Evolutionary conservation across 805 yeast genomes (phyloP).

Genomic region (Saccharomycopsis amapae): DNA sequence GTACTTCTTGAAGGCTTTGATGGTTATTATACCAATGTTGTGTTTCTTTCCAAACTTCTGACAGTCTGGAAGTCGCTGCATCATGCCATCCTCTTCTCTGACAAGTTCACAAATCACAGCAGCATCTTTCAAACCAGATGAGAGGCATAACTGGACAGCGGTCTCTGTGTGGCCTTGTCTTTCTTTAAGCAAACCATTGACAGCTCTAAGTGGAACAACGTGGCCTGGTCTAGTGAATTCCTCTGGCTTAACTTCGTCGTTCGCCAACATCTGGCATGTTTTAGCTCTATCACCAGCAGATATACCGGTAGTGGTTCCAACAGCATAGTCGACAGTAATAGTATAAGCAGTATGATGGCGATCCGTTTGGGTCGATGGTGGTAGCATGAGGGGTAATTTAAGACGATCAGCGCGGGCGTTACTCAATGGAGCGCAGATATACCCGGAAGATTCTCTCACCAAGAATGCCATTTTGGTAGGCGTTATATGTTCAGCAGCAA

Average conservation of each 20-base stretch:
- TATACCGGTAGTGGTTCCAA: constrained; percentile 95
- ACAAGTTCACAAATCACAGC: constrained; percentile 93
- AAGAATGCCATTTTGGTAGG: constrained; percentile 89
- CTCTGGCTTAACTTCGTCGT: constrained; percentile 42
- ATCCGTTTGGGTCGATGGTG: constrained; percentile 47
- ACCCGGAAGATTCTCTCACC: constrained; percentile 83
- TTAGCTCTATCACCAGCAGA: constrained; percentile 90
- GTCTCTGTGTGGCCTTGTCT: constrained; percentile 98
- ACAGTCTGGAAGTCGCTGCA: constrained; percentile 93
- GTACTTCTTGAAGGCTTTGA: constrained; percentile 56
- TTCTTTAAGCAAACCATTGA: constrained; percentile 66
- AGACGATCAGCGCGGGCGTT: constrained; percentile 71
- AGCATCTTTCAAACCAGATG: constrained; percentile 76
- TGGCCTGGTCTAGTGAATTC: constrained; percentile 94
- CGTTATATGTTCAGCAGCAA: constrained; percentile 79
- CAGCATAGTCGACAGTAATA: constrained; percentile 75
- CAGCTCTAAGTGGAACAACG: constrained; percentile 86
- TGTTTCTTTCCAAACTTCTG: constrained; percentile 54
- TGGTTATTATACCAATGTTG: constrained; percentile 65
- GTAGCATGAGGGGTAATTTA: constrained; percentile 67
- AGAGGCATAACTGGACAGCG: constrained; percentile 74
- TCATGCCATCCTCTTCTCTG: constrained; percentile 84
- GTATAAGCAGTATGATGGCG: constrained; percentile 97
- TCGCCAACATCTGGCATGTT: constrained; percentile 69
- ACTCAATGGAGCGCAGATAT: constrained; percentile 85